A percentile compares a stretch with the other conserved stretches of the same genome.
phyloP scores from a whole-genome alignment of 2,329 filamentous ascomycete species.

The Aplosporella prunicola region DNA sequence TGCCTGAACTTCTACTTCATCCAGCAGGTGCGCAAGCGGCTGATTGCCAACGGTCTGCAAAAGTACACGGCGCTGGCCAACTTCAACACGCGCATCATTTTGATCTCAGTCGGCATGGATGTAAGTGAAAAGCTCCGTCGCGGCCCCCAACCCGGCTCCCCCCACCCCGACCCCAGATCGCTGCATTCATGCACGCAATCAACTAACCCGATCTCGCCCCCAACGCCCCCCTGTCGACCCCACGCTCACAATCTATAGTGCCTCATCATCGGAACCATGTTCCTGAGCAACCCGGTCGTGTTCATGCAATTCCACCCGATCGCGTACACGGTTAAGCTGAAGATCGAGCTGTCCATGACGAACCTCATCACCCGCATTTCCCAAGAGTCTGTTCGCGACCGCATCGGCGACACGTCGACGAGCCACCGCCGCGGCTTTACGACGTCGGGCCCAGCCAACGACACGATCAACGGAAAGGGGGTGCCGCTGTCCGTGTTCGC shows the following conservation, averaged over 20 bases:
- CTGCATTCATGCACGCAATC: not conserved
- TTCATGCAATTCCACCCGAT: slow-evolving; percentile 34
- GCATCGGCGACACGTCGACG: slow-evolving; percentile 3
- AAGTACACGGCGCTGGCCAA: slow-evolving; percentile 20
- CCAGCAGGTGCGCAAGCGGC: slow-evolving; percentile 16
- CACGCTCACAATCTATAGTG: slow-evolving; percentile 2
- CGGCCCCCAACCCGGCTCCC: too few relatives aligned
- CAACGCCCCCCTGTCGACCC: too few relatives aligned
- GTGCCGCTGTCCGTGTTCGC: not conserved
- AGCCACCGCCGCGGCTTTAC: slow-evolving; percentile 5
- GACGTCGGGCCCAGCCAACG: not conserved
- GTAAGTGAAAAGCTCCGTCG: too few relatives aligned
- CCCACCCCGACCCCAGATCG: too few relatives aligned
- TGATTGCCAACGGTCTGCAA: slow-evolving; percentile 19
- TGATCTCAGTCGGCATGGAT: slow-evolving; percentile 20
- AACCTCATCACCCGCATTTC: slow-evolving; percentile 25
- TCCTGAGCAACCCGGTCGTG: slow-evolving; percentile 6
- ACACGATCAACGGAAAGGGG: too few relatives aligned
- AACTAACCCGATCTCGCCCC: not conserved
- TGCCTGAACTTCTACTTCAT: slow-evolving; percentile 23
- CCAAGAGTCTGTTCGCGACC: slow-evolving; percentile 5
- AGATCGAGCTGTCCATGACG: slow-evolving; percentile 38
- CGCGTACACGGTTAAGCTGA: slow-evolving; percentile 35
- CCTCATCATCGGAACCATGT: slow-evolving; percentile 11
- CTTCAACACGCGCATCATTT: slow-evolving; percentile 21